Evolutionary conservation across 2,329 filamentous ascomycete species (phyloP), one percentile per base, ranked within the genome.

Genomic region (Diaporthe longicolla): DNA sequence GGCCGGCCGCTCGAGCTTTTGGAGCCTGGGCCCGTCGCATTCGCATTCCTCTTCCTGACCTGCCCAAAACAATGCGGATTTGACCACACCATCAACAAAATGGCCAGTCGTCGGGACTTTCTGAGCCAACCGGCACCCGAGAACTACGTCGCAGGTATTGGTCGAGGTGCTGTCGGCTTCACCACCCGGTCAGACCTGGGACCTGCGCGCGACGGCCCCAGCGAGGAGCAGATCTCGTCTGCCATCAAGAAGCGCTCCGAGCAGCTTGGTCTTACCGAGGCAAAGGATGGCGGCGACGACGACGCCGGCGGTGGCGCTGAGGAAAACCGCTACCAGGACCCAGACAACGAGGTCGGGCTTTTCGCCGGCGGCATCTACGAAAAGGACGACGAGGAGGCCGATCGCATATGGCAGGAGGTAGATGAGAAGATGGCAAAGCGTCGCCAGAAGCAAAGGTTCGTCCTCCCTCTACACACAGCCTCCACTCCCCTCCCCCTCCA

Each of bases 171-270:
- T 29, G 99, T 97, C 10, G 97, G 97, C 75, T 99, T 99, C 86
- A 98, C 97, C 21, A 99, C 97, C 54, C 92, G 97, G 80, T 98
- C 96, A 73, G 97, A 99, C 89, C 88, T 99, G 73, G 97, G 97
- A 73, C 97, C 97, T 68, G 96, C 96, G 74, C 91, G 96, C 79
- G 96, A 98, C 86, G 97, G 97, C 21, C 97, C 97, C 65, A 98
- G 94, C 75, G 96, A 98, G 80, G 97, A 99, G 82, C 96, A 98
- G 85, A 98, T 99, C 85, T 98, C 98, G 83, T 97, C 98, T 83
- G 95, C 95, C 76, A 93, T 99, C 78, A 95, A 95, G 65, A 98
- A 98, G 84, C 93, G 97, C 79, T 96, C 97, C 10, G 94, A 94
- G 73, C 91, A 94, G 80, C 90, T 98, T 74, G 96, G 95, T 8